Base-by-base conservation (phyloP, 2,329 filamentous ascomycete genomes). In the Penicillium brasilianum region DNA sequence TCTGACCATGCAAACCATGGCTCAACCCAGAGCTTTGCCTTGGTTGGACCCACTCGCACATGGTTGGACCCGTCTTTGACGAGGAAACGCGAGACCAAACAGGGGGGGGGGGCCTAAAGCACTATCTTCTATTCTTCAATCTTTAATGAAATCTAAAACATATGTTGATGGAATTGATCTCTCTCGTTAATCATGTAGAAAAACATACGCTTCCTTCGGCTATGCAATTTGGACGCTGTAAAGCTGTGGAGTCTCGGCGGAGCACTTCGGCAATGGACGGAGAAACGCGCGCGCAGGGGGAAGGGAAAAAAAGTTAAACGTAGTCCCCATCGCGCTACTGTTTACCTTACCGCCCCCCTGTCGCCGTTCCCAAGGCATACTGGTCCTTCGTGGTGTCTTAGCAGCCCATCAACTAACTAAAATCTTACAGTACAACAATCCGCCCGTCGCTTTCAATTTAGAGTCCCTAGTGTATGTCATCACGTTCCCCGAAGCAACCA, bases 21-120 rank as follows among this genome's bases (percentile, higher is more conserved):
- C 14, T 52, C 32, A 8, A 16, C 6, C 28, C 25, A 7, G 30
- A 46, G 25, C 8, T 55, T 28, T 48, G 13, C 14, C 41, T 30
- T 46, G 53, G 41, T 55, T 41, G 77, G 53, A 48, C 82, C n/a
- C 53, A 55, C 53, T 46, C 30, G 39, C 39, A 55, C 53, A 48
- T 55, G 53, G 53, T 37, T 34, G 43, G 43, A 37, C 22, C 14
- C 16, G 25, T 11, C 7, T 54, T 18, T 30, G 36, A 39, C 11
- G 16, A 10, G 8, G 16, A 22, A 46, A 46, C 14, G 44, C 8
- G 44, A 48, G 16, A 22, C 10, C 49, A 9, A n/a, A 32, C 18
- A 51, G 49, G 49, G 49, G 28, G 20, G 10, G 30, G 43, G 20
- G 22, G n/a, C n/a, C 14, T 0, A 48, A 48, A 46, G 18, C 1